Percentiles rank a stretch among this genome's conserved stretches.
phyloP scores from a whole-genome alignment of 164 flowering plant genomes.

The Kalanchoe fedtschenkoi region DNA sequence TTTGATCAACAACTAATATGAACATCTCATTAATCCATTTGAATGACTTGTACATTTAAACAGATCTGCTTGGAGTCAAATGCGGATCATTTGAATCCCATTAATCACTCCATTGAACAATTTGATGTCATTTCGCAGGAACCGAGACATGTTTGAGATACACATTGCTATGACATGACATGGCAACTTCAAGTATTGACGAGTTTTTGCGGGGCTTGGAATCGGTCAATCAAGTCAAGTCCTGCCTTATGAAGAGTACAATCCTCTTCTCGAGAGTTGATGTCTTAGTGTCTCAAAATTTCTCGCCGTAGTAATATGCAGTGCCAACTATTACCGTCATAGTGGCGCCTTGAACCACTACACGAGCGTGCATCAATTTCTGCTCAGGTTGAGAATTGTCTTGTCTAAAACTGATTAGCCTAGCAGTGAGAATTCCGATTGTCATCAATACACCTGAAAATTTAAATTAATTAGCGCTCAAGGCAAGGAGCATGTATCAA shows the following conservation, averaged over 20 bases:
- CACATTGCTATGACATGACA: neutral
- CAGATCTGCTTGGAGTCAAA: too few species aligned
- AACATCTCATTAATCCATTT: too few species aligned
- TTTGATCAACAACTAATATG: too few species aligned
- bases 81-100: neutral
- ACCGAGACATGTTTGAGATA: too few species aligned
- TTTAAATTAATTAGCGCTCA: too few species aligned
- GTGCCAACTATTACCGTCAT: slow-evolving; percentile 89
- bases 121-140: neutral
- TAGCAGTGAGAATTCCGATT: slow-evolving; percentile 90
- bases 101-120: neutral
- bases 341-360: slow-evolving; percentile 85
- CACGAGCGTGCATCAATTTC: slow-evolving; percentile 86
- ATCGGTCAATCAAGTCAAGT: neutral
- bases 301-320: slow-evolving; percentile 59
- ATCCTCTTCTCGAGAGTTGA: neutral
- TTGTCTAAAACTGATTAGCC: slow-evolving; percentile 75
- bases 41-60: too few species aligned
- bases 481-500: too few species aligned
- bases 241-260: neutral
- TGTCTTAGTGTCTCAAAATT: neutral
- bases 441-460: too few species aligned
- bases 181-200: neutral
- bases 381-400: slow-evolving; percentile 89
- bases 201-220: too few species aligned